phyloP scores from a whole-genome alignment of 2,329 filamentous ascomycete genomes.

The Incumbomyces lentus region DNA sequence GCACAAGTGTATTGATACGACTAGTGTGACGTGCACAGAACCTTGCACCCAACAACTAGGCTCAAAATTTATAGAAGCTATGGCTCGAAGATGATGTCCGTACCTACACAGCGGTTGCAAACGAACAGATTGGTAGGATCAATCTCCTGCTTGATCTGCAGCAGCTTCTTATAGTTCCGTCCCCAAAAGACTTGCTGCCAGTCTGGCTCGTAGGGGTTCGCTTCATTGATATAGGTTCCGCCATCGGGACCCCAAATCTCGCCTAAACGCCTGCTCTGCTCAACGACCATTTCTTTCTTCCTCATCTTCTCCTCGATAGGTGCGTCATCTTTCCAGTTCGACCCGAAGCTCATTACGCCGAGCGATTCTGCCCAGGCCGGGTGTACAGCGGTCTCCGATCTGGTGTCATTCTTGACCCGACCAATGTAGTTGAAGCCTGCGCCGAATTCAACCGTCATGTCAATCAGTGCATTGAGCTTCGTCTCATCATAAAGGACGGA shows the following conservation, averaged over 20 bases:
- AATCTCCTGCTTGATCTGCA: constrained; percentile 36
- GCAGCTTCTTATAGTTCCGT: constrained; percentile 35
- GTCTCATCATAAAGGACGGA: constrained; percentile 20
- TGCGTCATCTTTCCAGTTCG: constrained; percentile 24
- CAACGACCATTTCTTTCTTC: constrained; percentile 19
- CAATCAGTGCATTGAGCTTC: constrained; percentile 17
- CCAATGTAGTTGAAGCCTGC: constrained; percentile 26
- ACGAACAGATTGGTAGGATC: constrained; percentile 42
- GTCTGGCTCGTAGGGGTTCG: constrained; percentile 22
- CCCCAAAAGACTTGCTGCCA: constrained; percentile 25
- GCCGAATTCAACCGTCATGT: constrained; percentile 22
- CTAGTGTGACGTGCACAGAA: no score
- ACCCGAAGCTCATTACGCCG: constrained; percentile 21
- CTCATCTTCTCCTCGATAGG: constrained; percentile 18
- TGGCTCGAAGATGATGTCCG: constrained; percentile 20
- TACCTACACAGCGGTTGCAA: constrained; percentile 41
- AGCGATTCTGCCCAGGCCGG: constrained; percentile 22
- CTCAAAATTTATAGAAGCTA: constrained; percentile 4
- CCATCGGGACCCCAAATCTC: constrained; percentile 22
- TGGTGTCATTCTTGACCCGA: constrained; percentile 21
- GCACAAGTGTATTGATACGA: no score
- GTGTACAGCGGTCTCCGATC: constrained; percentile 24
- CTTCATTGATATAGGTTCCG: constrained; percentile 23
- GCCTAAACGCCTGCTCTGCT: constrained; percentile 21
- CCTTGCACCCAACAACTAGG: no score